These are phyloP conservation scores for Agrocybe chaxingu DNA, from an alignment of 768 basidiomycete species.

Conservation along the genomic window DNA sequence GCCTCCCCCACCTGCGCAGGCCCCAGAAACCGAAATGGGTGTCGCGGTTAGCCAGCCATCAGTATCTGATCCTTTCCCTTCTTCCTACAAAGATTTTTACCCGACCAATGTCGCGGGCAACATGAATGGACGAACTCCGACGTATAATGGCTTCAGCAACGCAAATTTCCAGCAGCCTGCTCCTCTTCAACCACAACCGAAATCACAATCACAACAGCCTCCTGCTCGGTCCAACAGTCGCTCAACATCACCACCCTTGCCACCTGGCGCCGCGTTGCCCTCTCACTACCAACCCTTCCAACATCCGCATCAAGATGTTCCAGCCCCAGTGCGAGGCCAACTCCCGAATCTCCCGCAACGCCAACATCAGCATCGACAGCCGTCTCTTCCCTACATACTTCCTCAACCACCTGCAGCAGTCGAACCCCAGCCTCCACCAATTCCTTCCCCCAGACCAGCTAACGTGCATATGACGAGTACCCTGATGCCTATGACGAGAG, in stretches of 20 bases:
- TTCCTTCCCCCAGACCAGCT: constrained; percentile 19
- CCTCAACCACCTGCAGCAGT: background rate
- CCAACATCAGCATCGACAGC: constrained; percentile 2
- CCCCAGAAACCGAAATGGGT: constrained; percentile 12
- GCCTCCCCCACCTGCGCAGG: constrained; percentile 9
- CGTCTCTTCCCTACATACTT: background rate
- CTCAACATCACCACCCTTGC: constrained; percentile 12
- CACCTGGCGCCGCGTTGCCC: constrained; percentile 15
- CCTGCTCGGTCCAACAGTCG: constrained; percentile 5
- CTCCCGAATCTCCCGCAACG: background rate
- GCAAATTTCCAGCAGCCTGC: background rate
- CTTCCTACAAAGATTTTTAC: constrained; percentile 18
- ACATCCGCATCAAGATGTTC: too few relatives aligned
- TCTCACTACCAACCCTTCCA: background rate
- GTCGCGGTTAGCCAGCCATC: constrained; percentile 13
- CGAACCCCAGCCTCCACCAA: constrained; percentile 11
- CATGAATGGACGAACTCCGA: background rate
- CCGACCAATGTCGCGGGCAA: constrained; percentile 10
- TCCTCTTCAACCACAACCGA: constrained; percentile 7
- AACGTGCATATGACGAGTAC: constrained; percentile 19
- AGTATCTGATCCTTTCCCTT: constrained; percentile 9
- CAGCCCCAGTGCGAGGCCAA: background rate
- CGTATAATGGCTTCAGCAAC: background rate
- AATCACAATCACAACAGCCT: constrained; percentile 7
- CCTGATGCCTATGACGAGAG: constrained; percentile 22